phyloP scores from a whole-genome alignment of 169 alveolate genomes.

The Hammondia hammondi region DNA sequence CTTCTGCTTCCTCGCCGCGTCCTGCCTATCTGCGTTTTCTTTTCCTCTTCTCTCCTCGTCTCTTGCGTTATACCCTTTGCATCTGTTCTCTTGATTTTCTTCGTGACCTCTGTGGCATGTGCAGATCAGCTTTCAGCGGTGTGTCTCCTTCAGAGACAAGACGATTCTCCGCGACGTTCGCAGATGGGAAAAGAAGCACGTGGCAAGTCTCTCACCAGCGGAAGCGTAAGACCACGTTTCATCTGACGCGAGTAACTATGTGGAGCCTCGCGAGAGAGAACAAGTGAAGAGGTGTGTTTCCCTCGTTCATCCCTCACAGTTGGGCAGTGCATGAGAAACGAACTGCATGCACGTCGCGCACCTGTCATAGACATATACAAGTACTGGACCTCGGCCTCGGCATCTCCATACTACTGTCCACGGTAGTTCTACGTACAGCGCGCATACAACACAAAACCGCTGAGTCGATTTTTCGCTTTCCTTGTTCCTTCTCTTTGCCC shows the following conservation, averaged over 20 bases:
- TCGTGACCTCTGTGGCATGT: not conserved
- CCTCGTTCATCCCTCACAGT: not conserved
- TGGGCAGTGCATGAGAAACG: not conserved
- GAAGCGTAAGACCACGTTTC: not conserved
- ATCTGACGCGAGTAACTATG: not conserved
- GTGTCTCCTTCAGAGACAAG: conserved; percentile 27
- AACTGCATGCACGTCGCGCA: not conserved
- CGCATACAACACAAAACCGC: too few relatives aligned
- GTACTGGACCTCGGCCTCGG: not conserved
- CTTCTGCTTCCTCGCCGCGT: too few relatives aligned
- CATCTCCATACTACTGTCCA: too few relatives aligned
- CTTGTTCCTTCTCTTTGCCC: too few relatives aligned
- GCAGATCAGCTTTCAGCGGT: not conserved
- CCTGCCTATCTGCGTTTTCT: too few relatives aligned
- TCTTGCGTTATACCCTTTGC: too few relatives aligned
- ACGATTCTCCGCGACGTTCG: not conserved
- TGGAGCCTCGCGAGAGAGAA: not conserved
- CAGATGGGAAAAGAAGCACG: conserved; percentile 1
- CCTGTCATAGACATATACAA: too few relatives aligned
- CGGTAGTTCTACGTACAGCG: too few relatives aligned
- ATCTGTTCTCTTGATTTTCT: too few relatives aligned
- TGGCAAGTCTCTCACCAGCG: not conserved
- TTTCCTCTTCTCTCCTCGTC: too few relatives aligned
- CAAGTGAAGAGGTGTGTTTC: not conserved
- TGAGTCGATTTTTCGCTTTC: too few relatives aligned